These are phyloP conservation scores for Circinella umbellata DNA, from an alignment of 371 early-diverging fungal species.

Conservation along the genomic window DNA sequence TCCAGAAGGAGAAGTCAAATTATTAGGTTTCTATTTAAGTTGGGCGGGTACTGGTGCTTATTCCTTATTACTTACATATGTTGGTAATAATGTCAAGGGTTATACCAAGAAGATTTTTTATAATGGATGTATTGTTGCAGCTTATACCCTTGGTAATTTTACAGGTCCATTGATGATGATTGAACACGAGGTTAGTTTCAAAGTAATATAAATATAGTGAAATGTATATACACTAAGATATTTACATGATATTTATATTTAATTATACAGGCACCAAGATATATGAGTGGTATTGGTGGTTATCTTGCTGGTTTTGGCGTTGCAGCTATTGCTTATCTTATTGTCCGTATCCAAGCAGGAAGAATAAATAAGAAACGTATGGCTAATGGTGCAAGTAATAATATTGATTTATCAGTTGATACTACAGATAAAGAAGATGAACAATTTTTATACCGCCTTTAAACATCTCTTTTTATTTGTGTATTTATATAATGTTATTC, in stretches of 20 bases:
- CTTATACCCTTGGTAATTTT: conserved; percentile 41
- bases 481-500: no score
- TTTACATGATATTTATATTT: no score
- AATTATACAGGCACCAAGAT: background rate
- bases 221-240: no score
- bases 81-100: conserved; percentile 37
- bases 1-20: conserved; percentile 27
- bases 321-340: conserved; percentile 13
- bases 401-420: conserved; percentile 23
- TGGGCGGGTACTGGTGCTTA: conserved; percentile 32
- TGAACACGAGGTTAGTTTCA: conserved; percentile 8
- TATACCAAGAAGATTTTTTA: conserved; percentile 47
- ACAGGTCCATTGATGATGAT: conserved; percentile 39
- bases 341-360: conserved; percentile 24
- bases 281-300: conserved; percentile 1
- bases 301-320: conserved; percentile 14
- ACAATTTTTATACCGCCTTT: conserved; percentile 27
- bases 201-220: no score
- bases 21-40: conserved; percentile 35
- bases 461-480: background rate
- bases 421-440: conserved; percentile 34
- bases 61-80: conserved; percentile 28
- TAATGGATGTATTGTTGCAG: conserved; percentile 31
- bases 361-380: conserved; percentile 20
- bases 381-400: conserved; percentile 2